Conservation (phyloP, 208 protist genomes). For the Giardia muris region DNA sequence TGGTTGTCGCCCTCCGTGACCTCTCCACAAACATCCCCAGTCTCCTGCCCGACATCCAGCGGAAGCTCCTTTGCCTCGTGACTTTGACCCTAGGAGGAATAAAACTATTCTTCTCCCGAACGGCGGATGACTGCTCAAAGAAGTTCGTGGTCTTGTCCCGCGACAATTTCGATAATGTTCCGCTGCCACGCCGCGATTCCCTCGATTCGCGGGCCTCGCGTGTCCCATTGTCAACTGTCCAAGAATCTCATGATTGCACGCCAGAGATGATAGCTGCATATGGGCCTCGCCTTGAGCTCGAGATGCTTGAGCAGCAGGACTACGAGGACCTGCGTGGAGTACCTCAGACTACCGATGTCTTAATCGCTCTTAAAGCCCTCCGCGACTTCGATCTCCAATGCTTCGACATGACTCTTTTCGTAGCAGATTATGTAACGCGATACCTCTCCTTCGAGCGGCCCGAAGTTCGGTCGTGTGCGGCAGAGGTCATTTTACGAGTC, state of each 20-base stretch:
- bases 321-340: no score
- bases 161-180: no score
- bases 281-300: no score
- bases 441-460: background rate
- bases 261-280: no score
- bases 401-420: background rate
- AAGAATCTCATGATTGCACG: no score
- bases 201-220: no score
- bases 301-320: no score
- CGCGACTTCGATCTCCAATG: background rate
- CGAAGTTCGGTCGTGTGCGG: background rate
- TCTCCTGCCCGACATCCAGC: background rate
- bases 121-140: no score
- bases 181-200: no score
- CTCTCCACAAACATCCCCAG: background rate
- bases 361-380: background rate
- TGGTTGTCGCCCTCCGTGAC: background rate
- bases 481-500: background rate
- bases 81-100: background rate
- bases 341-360: background rate
- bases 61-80: background rate
- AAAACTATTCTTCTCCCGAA: background rate
- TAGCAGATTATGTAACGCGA: background rate
- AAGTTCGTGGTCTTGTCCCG: no score
- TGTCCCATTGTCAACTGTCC: no score